Conservation (phyloP, 1,139 yeast species). For the Yamadazyma diospyri region DNA sequence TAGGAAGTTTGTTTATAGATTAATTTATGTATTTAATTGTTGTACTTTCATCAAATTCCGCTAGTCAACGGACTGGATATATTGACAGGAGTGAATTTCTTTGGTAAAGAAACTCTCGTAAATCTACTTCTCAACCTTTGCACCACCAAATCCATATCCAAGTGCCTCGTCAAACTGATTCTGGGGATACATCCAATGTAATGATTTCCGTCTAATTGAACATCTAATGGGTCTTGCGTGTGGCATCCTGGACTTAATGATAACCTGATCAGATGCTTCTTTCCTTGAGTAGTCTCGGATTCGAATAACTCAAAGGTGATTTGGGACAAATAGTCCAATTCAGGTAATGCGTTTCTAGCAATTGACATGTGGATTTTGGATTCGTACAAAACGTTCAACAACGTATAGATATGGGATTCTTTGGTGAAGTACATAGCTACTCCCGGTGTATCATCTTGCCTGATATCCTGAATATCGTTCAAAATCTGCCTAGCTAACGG, state of each 20-base stretch:
- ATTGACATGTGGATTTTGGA: constrained; percentile 94
- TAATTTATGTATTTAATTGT: background rate
- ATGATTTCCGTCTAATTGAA: constrained; percentile 92
- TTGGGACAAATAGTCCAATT: constrained; percentile 91
- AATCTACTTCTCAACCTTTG: constrained; percentile 81
- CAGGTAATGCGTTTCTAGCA: constrained; percentile 93
- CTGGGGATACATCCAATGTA: constrained; percentile 95
- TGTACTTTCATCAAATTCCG: constrained; percentile 17
- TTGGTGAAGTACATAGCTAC: constrained; percentile 91
- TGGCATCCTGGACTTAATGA: constrained; percentile 97
- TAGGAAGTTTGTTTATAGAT: constrained; percentile 14
- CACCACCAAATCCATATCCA: constrained; percentile 87
- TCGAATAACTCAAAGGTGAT: constrained; percentile 93
- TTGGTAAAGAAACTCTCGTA: constrained; percentile 84
- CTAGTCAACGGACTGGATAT: constrained; percentile 62
- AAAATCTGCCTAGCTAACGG: constrained; percentile 91
- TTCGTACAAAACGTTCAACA: constrained; percentile 86
- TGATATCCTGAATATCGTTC: constrained; percentile 75
- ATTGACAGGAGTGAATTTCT: constrained; percentile 86
- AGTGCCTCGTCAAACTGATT: constrained; percentile 83
- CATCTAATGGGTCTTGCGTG: constrained; percentile 95
- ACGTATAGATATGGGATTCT: constrained; percentile 94
- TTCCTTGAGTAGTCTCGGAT: constrained; percentile 57
- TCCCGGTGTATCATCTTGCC: constrained; percentile 73
- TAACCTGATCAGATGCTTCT: constrained; percentile 83